These are phyloP conservation scores for Aspergillus indologenus DNA, from an alignment of 495 filamentous ascomycete genomes.

Conservation along the genomic window DNA sequence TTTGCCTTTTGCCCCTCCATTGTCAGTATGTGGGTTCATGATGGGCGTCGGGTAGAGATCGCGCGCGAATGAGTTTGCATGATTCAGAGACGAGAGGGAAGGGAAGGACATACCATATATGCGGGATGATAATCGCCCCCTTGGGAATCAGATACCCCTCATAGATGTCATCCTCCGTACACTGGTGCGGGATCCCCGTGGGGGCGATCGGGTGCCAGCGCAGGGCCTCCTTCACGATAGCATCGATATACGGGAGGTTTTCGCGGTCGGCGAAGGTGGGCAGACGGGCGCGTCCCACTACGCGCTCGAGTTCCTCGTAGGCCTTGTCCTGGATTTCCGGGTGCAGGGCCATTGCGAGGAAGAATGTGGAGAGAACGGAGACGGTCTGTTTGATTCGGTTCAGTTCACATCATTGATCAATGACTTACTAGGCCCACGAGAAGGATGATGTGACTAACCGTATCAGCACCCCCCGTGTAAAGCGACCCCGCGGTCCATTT, in stretches of 20 bases:
- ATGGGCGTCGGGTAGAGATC: background rate
- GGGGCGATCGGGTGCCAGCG: constrained; percentile 45
- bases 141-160: constrained; percentile 42
- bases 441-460: constrained; percentile 13
- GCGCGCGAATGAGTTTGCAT: background rate
- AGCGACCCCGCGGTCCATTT: constrained; percentile 47
- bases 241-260: constrained; percentile 42
- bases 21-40: background rate
- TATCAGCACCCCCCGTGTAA: constrained; percentile 56
- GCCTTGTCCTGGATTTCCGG: constrained; percentile 47
- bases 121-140: constrained; percentile 35
- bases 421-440: too few species aligned
- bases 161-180: constrained; percentile 47
- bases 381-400: constrained; percentile 31
- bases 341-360: constrained; percentile 40
- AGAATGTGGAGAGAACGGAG: constrained; percentile 26
- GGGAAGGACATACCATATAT: constrained; percentile 31
- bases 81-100: background rate
- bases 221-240: constrained; percentile 40
- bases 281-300: constrained; percentile 38
- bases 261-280: constrained; percentile 32
- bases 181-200: constrained; percentile 52
- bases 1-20: constrained; percentile 9
- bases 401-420: too few species aligned
- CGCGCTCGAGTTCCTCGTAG: constrained; percentile 52